Evolutionary conservation across 805 yeast species (phyloP), one percentile per base, ranked within the genome.

Genomic region (Lachancea waltii): DNA sequence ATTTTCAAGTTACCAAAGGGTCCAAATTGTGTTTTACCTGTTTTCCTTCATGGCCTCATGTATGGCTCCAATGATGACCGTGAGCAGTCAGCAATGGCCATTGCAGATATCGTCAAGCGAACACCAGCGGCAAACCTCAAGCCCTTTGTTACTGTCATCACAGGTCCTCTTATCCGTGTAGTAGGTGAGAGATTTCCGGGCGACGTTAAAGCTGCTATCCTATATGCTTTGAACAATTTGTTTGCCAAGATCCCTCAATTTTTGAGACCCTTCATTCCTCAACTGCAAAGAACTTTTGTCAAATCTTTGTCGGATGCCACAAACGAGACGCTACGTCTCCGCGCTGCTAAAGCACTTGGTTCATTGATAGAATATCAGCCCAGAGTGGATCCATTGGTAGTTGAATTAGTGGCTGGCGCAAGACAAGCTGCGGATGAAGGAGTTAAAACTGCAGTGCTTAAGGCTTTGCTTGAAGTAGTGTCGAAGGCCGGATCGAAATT

Each of bases 141-240:
- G 60, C 85, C 95, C 23, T 85, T 80, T 63, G 95, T 94, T 16
- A 90, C 97, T 7, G 78, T 79, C 19, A 85, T 94, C 46, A 89
- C 96, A 19, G 99, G 99, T 65, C 98, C 98, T 27, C 72, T 92
- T 56, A 92, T 92, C 64, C 86, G 99, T 71, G 95, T 90, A 40
- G 85, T 90, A 56, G 98, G 99, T 55, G 99, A 92, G 63, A 79
- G 95, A 62, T 90, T 85, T 48, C 75, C 81, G 13, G 73, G 95
- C 44, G 95, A 87, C 49, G 85, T 92, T 50, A 92, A 92, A 69
- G 81, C 95, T 25, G 95, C 95, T n/a, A 90, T 94, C 49, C 70
- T 92, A 54, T 71, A 73, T 45, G 95, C 97, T 1, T 72, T 94
- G 60, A 83, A 82, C 55, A 75, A 75, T 46, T 67, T 94, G 55